Evolutionary conservation across 192 early-diverging fungal genomes (phyloP).

Genomic region (Umbelopsis sp.): DNA sequence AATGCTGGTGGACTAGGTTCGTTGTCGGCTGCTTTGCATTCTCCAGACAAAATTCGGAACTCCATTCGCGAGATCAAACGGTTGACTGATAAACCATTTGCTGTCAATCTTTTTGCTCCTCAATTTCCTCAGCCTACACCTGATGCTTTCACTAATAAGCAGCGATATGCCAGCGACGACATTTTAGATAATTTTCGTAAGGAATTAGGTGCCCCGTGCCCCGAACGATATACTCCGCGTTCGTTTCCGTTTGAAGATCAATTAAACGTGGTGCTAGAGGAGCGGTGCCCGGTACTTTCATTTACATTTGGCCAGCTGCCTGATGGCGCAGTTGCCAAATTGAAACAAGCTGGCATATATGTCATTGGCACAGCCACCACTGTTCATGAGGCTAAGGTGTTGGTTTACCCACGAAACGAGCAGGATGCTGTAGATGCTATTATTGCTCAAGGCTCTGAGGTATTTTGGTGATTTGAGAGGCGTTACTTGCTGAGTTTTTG

Average conservation of each 20-base stretch:
- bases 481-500: background rate
- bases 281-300: constrained; percentile 28
- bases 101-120: constrained; percentile 36
- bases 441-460: constrained; percentile 32
- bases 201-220: constrained; percentile 17
- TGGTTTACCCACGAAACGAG: constrained; percentile 13
- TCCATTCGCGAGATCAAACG: constrained; percentile 27
- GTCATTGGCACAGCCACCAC: constrained; percentile 38
- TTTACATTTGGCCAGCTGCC: constrained; percentile 39
- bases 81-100: constrained; percentile 31
- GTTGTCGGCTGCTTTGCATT: constrained; percentile 23
- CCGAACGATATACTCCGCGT: constrained; percentile 16
- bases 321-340: constrained; percentile 2
- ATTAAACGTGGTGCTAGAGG: constrained; percentile 28
- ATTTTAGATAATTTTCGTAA: constrained; percentile 20
- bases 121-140: background rate
- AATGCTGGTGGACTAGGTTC: constrained; percentile 37
- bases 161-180: constrained; percentile 21
- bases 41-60: constrained; percentile 13
- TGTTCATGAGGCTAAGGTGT: constrained; percentile 27
- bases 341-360: constrained; percentile 24
- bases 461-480: background rate
- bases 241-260: constrained; percentile 33
- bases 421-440: constrained; percentile 28
- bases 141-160: constrained; percentile 20